Conservation (phyloP, 1,284 basidiomycete genomes). For the Melampsora larici-populina region DNA sequence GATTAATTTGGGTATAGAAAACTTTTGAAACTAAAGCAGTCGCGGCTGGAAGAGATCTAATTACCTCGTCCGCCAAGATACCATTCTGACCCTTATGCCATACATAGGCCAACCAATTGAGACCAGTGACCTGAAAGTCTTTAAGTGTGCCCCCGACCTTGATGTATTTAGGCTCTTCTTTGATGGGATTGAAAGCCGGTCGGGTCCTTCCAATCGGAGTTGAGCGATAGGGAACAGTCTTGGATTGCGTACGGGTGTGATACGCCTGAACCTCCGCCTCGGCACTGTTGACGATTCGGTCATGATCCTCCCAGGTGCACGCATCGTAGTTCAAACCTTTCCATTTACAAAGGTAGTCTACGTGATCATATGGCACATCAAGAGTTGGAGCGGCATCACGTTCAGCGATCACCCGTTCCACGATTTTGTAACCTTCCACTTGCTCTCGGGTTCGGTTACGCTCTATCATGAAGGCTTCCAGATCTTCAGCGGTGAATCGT, state of each 20-base stretch:
- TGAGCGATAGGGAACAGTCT: slow-evolving; percentile 83
- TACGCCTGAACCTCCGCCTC: slow-evolving; percentile 73
- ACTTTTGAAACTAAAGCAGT: background rate
- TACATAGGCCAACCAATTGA: slow-evolving; percentile 96
- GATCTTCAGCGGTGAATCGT: slow-evolving; percentile 76
- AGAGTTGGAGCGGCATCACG: slow-evolving; percentile 64
- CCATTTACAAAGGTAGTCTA: slow-evolving; percentile 98
- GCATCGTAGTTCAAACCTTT: slow-evolving; percentile 88
- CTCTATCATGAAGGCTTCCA: slow-evolving; percentile 74
- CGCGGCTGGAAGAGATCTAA: slow-evolving; percentile 31
- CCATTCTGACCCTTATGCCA: slow-evolving; percentile 95
- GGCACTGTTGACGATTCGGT: slow-evolving; percentile 53
- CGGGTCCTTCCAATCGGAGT: slow-evolving; percentile 68
- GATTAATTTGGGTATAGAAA: slow-evolving; percentile 7
- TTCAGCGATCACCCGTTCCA: slow-evolving; percentile 85
- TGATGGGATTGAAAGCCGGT: slow-evolving; percentile 79
- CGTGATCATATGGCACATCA: slow-evolving; percentile 60
- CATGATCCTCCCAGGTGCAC: slow-evolving; percentile 86
- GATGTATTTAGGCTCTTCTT: slow-evolving; percentile 86
- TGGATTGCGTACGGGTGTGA: slow-evolving; percentile 71
- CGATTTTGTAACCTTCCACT: slow-evolving; percentile 81
- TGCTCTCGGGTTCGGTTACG: slow-evolving; percentile 85
- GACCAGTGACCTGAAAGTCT: slow-evolving; percentile 95
- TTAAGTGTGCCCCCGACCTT: slow-evolving; percentile 75
- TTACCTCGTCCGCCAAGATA: slow-evolving; percentile 86